A percentile compares a stretch with the other conserved stretches of the same genome.
These are phyloP conservation scores for Cyberlindnera sargentensis DNA, from an alignment of 805 yeast genomes.

Conservation along the genomic window DNA sequence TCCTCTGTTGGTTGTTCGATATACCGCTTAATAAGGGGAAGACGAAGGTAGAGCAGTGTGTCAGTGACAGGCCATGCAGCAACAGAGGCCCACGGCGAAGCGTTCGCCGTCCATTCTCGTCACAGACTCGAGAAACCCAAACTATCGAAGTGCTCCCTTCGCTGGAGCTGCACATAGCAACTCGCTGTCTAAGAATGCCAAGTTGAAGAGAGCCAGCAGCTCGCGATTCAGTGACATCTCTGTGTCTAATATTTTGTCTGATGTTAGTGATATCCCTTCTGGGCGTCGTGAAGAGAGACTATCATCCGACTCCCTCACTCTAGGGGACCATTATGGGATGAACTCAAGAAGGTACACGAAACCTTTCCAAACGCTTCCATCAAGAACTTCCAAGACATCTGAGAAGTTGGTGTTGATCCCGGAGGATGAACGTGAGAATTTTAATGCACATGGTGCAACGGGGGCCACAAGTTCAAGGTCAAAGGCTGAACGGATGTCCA, in stretches of 20 bases:
- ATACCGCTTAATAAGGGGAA: too few relatives aligned
- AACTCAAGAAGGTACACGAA: slow-evolving; percentile 31
- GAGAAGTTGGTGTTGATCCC: slow-evolving; percentile 87
- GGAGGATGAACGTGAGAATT: slow-evolving; percentile 26
- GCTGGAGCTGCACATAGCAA: slow-evolving; percentile 48
- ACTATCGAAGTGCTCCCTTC: slow-evolving; percentile 62
- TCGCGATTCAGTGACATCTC: slow-evolving; percentile 69
- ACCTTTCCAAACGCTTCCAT: slow-evolving; percentile 48
- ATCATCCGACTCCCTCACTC: slow-evolving; percentile 26
- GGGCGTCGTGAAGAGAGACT: slow-evolving; percentile 43
- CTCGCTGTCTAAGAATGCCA: slow-evolving; percentile 2
- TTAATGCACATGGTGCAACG: slow-evolving; percentile 2
- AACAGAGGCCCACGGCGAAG: slow-evolving; percentile 55
- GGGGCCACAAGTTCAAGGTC: slow-evolving; percentile 12
- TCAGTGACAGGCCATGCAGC: slow-evolving; percentile 4
- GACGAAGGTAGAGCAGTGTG: too few relatives aligned
- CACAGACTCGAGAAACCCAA: slow-evolving; percentile 71
- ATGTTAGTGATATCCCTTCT: slow-evolving; percentile 83
- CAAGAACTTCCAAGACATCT: slow-evolving; percentile 79
- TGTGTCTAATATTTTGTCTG: slow-evolving; percentile 69
- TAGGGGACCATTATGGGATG: slow-evolving; percentile 10
- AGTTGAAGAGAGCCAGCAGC: slow-evolving; percentile 13
- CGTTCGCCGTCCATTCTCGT: slow-evolving; percentile 91
- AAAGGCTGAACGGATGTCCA: slow-evolving; percentile 50
- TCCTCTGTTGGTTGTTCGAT: too few relatives aligned